Evolutionary conservation across 176 grass and related monocot species (phyloP).

Genomic region (Carex scoparia): DNA sequence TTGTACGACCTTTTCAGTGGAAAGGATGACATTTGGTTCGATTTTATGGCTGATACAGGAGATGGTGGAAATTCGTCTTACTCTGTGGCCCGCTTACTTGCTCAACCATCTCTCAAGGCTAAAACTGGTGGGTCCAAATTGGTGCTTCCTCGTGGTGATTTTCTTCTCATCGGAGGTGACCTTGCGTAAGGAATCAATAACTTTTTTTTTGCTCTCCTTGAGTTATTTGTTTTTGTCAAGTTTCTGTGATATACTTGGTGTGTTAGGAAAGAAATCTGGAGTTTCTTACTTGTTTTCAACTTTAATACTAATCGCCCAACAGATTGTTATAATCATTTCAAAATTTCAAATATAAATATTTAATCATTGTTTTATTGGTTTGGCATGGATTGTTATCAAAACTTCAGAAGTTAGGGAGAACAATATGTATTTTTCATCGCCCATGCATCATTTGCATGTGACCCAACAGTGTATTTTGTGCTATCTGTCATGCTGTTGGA

Average conservation of each 20-base stretch:
- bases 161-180: constrained; percentile 83
- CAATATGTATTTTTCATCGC: background rate
- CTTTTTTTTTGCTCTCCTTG: background rate
- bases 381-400: background rate
- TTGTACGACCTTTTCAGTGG: constrained; percentile 63
- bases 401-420: background rate
- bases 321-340: background rate
- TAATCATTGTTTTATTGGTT: background rate
- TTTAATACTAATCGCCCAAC: background rate
- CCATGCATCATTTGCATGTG: background rate
- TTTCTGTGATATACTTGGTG: background rate
- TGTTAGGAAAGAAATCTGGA: background rate
- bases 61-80: constrained; percentile 90
- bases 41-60: constrained; percentile 89
- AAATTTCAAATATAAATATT: background rate
- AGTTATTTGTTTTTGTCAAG: background rate
- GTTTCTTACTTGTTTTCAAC: background rate
- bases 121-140: constrained; percentile 50
- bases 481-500: background rate
- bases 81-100: constrained; percentile 62
- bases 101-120: constrained; percentile 68
- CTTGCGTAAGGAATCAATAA: constrained; percentile 62
- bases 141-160: constrained; percentile 82
- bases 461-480: background rate
- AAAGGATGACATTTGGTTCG: constrained; percentile 83